Evolutionary conservation across 306 rosid genomes (phyloP).

Genomic region (Prinsepia uniflora): DNA sequence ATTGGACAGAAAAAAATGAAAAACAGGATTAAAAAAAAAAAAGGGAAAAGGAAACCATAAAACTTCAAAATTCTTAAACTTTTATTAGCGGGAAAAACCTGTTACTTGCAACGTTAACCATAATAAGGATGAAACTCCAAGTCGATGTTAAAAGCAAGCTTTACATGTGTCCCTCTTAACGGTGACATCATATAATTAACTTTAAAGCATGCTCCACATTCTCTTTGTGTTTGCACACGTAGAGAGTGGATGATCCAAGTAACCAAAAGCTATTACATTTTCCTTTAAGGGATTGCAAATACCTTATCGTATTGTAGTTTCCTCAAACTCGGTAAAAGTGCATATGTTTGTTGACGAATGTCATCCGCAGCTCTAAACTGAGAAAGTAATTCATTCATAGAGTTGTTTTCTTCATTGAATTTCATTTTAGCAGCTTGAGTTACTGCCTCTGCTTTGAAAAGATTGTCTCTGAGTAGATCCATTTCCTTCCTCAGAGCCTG

Average conservation of each 20-base stretch:
- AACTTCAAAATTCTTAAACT: background rate
- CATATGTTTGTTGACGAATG: conserved; percentile 72
- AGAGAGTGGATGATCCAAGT: background rate
- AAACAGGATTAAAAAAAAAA: background rate
- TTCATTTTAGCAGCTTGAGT: conserved; percentile 59
- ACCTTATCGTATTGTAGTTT: conserved; percentile 67
- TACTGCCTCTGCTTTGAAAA: conserved; percentile 48
- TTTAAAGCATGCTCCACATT: background rate
- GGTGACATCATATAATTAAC: background rate
- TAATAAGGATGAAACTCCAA: background rate
- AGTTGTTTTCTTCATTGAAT: conserved; percentile 36
- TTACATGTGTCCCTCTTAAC: background rate
- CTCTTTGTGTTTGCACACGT: background rate
- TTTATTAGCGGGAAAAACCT: background rate
- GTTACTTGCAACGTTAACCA: background rate
- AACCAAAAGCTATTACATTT: background rate
- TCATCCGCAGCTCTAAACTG: conserved; percentile 59
- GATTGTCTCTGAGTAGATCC: conserved; percentile 54
- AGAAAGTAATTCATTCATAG: conserved; percentile 39
- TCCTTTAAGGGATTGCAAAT: conserved; percentile 10
- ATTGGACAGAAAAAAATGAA: background rate
- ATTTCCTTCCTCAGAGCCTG: conserved; percentile 60
- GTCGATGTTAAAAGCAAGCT: background rate
- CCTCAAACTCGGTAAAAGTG: conserved; percentile 51
- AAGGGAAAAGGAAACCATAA: background rate